These are phyloP conservation scores for Cephalotrichum gorgonifer DNA, from an alignment of 2,329 filamentous ascomycete species.

Conservation along the genomic window DNA sequence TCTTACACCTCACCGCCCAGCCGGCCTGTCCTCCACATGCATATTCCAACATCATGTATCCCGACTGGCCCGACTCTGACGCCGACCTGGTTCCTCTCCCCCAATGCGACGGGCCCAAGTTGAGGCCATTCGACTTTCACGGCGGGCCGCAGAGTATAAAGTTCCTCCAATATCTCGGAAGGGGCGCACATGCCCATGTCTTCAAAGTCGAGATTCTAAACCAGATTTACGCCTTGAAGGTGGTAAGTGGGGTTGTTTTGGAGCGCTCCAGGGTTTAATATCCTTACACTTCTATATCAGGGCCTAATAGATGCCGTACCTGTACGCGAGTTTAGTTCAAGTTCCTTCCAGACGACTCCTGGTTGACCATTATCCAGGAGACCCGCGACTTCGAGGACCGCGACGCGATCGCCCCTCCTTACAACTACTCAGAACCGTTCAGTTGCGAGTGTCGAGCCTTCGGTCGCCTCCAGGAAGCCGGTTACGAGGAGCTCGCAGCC, in stretches of 20 bases:
- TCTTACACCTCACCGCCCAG: too few species aligned
- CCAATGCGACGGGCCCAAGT: constrained; percentile 12
- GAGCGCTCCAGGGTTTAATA: too few species aligned
- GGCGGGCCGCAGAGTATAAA: constrained; percentile 14
- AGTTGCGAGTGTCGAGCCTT: constrained; percentile 14
- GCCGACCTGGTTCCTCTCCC: constrained; percentile 12
- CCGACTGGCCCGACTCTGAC: constrained; percentile 6
- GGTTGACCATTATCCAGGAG: too few species aligned
- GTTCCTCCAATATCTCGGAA: constrained; percentile 11
- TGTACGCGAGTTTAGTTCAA: too few species aligned
- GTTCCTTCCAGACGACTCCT: too few species aligned
- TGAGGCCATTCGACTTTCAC: constrained; percentile 13
- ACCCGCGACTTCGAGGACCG: not conserved
- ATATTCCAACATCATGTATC: too few species aligned
- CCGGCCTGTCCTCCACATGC: too few species aligned
- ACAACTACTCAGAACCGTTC: constrained; percentile 13
- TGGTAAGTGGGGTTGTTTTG: too few species aligned
- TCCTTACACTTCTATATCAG: too few species aligned
- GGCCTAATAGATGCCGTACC: too few species aligned
- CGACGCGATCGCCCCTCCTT: constrained; percentile 9
- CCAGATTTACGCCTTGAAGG: too few species aligned
- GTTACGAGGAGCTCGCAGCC: constrained; percentile 12
- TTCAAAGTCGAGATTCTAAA: too few species aligned
- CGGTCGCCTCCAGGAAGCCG: constrained; percentile 14
- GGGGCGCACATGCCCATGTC: constrained; percentile 7